These are phyloP conservation scores for Suhomyces atakaporum DNA, from an alignment of 1,139 yeast species.

Conservation along the genomic window DNA sequence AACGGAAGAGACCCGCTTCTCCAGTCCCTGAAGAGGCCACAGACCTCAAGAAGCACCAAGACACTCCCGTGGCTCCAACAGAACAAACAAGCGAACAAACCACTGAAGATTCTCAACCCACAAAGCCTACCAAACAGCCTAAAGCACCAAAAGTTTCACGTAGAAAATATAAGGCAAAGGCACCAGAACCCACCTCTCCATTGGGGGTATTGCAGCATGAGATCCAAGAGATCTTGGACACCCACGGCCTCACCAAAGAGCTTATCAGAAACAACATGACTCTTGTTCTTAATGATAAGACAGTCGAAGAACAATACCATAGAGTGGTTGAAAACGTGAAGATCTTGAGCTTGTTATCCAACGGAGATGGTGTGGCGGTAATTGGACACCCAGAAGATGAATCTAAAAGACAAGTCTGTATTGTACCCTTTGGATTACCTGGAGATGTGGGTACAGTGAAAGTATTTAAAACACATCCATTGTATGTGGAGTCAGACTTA, in stretches of 20 bases:
- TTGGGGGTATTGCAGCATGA: constrained; percentile 78
- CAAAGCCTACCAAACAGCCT: constrained; percentile 1
- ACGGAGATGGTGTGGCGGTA: constrained; percentile 77
- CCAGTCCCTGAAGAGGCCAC: constrained; percentile 5
- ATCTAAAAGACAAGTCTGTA: constrained; percentile 43
- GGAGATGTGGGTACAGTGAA: constrained; percentile 75
- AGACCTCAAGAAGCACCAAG: constrained; percentile 12
- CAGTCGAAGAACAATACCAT: constrained; percentile 54
- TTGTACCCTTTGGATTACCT: constrained; percentile 85
- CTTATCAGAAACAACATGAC: constrained; percentile 65
- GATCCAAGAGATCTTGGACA: constrained; percentile 58
- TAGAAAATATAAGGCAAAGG: constrained; percentile 57
- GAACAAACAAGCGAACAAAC: constrained; percentile 1
- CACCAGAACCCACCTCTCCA: constrained; percentile 75
- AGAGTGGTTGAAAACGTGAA: constrained; percentile 60
- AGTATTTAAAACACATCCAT: constrained; percentile 77
- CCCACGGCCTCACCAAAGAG: constrained; percentile 44
- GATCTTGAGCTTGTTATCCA: constrained; percentile 62
- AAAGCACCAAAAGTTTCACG: constrained; percentile 23
- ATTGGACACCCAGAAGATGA: constrained; percentile 55
- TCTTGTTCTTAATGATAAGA: constrained; percentile 61
- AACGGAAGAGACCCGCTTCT: constrained; percentile 16
- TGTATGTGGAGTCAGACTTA: constrained; percentile 75
- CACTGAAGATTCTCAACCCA: background rate
- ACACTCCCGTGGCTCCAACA: constrained; percentile 1